Base-by-base conservation (phyloP, 106 monocot species). In the Allium cepa region DNA sequence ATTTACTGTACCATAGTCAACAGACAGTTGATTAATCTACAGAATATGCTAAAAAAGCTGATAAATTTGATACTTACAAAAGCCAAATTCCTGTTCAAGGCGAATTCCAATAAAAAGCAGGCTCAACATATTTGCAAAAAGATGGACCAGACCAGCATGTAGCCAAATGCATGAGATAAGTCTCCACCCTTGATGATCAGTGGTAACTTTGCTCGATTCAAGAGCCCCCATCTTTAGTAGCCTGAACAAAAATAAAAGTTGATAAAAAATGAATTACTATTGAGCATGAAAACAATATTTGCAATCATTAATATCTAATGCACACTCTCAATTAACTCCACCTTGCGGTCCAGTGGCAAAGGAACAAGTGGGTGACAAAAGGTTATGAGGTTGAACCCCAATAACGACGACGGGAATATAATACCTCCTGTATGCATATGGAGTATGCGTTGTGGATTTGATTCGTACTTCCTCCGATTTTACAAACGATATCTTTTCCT, bases 91-190 rank as follows among this genome's bases (percentile, higher is more conserved):
- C 66, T 81, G 63, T 63, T 94, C 93, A 26, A 94, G 84, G 22
- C 74, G 74, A 64, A 94, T 84, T 70, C 90, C 93, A 71, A 94
- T 84, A 55, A 94, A 78, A 14, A 94, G 26, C 46, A 94, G 84
- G 70, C 93, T 80, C 67, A 90, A 57, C 93, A 94, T 94, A 64
- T 94, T 94, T 17, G 86, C 81, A 57, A 94, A 73, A 62, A 94
- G 16, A 57, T 93, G 93, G 60, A 93, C 52, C 56, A 89, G 70
- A 10, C 93, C 93, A 50, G 75, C 90, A 76, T 94, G 93, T 53
- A 94, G 81, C 93, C 90, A 94, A 46, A 90, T 87, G 74, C 90
- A 94, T 36, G 82, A 70, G 63, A 94, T 56, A 12, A 94, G 79
- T 12, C 94, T 78, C 94, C 90, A 94, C 62, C 68, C 69, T 76